Percentiles rank a stretch among this genome's conserved stretches.
Evolutionary conservation across 2,329 filamentous ascomycete species (phyloP).

Genomic region (Tolypocladium tropicale): DNA sequence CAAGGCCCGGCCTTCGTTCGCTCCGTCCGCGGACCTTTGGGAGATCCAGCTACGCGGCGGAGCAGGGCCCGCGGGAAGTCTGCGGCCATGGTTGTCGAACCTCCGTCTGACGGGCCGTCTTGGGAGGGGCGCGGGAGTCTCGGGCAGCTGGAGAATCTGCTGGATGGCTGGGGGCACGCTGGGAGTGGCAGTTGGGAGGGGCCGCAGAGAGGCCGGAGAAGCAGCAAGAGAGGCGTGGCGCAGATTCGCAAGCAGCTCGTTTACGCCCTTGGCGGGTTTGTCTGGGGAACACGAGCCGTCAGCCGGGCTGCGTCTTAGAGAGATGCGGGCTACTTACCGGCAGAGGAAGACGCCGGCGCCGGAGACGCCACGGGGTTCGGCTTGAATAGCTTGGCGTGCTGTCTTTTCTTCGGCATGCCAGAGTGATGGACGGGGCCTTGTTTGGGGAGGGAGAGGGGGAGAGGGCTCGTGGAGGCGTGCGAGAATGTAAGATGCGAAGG

Average conservation of each 20-base stretch:
- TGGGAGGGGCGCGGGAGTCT: conserved; percentile 41
- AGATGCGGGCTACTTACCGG: conserved; percentile 13
- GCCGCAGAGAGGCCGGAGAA: conserved; percentile 12
- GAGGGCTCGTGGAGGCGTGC: neutral
- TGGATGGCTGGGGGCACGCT: conserved; percentile 50
- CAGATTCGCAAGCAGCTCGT: conserved; percentile 48
- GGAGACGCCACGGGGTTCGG: conserved; percentile 45
- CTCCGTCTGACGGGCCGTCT: conserved; percentile 30
- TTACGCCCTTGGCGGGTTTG: conserved; percentile 35
- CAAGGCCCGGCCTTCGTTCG: conserved; percentile 4
- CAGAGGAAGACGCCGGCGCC: conserved; percentile 15
- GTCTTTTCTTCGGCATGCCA: conserved; percentile 56
- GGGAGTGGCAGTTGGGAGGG: conserved; percentile 26
- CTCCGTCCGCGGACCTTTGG: conserved; percentile 12
- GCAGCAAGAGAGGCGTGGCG: conserved; percentile 32
- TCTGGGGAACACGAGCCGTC: conserved; percentile 10
- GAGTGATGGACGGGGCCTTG: neutral
- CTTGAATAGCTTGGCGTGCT: conserved; percentile 45
- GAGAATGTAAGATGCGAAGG: neutral
- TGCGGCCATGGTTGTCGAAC: conserved; percentile 36
- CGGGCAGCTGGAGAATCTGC: conserved; percentile 48
- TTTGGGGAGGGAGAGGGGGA: no score
- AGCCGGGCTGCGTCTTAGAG: neutral
- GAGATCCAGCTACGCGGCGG: conserved; percentile 46
- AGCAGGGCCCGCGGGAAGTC: conserved; percentile 47